Base-by-base conservation (phyloP, 2,329 filamentous ascomycete species). In the Pyricularia pennisetigena region DNA sequence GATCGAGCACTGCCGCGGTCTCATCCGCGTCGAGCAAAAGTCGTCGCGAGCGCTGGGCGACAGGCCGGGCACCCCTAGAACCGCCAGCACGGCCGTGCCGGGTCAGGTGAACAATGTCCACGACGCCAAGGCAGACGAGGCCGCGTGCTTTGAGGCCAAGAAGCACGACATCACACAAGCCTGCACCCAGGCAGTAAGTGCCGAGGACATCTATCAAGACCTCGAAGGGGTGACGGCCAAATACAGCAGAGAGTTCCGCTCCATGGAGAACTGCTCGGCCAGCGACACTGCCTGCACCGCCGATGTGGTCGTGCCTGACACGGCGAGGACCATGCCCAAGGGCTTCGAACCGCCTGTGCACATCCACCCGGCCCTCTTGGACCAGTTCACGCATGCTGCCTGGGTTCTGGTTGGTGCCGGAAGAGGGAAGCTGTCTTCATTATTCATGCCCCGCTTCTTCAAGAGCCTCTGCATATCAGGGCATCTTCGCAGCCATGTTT, bases 321-420 rank as follows among this genome's bases (percentile, higher is more conserved):
- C 82, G 0, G 74, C 74, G 0, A 70, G 74, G 1, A 70, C 74
- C 0, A 85, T 85, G 83, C 82, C 82, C 0, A 75, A 78, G 69
- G 71, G 74, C 1, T 76, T 79, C 64, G 81, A 86, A 71, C 76
- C 79, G 2, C 70, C 76, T 0, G 79, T 81, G 24, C 77, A 81
- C 66, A 73, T 84, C 7, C 82, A 83, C 35, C 80, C 84, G 0
- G 75, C 80, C 0, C 78, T 83, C 65, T 72, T 85, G 3, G 83
- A 86, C 69, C 69, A 70, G 65, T 70, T 70, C 57, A 70, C 69
- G 0, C 69, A 70, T 63, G 65, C 69, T 0, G 69, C 69, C 26
- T 70, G 69, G 69, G 69, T 70, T 30, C 68, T 70, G 12, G 65
- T 70, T 16, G 69, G 69, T 20, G 69, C 69, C 12, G 77, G 77